These are phyloP conservation scores for Thermomucor indicae-seudaticae DNA, from an alignment of 371 early-diverging fungal genomes.

Conservation along the genomic window DNA sequence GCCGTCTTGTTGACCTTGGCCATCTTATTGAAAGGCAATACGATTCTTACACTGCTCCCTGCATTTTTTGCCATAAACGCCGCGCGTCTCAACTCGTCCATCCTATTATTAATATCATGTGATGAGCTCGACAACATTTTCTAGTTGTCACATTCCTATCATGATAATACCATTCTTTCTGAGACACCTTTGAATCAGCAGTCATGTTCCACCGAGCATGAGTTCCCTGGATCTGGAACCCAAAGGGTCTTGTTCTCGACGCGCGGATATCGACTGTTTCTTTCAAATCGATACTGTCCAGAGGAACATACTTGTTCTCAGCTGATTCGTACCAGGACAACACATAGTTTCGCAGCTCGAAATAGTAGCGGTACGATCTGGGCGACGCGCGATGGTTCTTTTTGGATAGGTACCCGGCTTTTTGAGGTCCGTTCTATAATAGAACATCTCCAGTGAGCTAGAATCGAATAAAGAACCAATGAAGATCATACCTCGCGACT, in stretches of 20 bases:
- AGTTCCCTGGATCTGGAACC: constrained; percentile 50
- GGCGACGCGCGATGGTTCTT: constrained; percentile 44
- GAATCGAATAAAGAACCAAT: no score
- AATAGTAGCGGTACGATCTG: constrained; percentile 58
- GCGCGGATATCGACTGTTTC: constrained; percentile 45
- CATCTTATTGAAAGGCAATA: constrained; percentile 49
- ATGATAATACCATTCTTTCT: constrained; percentile 42
- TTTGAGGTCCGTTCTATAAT: constrained; percentile 50
- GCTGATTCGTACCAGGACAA: constrained; percentile 62
- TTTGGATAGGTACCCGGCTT: constrained; percentile 62
- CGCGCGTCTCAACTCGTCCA: constrained; percentile 55
- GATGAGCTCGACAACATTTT: background rate
- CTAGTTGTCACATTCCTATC: background rate
- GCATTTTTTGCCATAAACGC: constrained; percentile 57
- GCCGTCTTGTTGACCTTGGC: constrained; percentile 46
- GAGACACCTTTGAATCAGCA: constrained; percentile 47
- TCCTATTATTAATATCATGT: constrained; percentile 6
- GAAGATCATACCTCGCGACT: constrained; percentile 39
- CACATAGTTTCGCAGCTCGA: constrained; percentile 60
- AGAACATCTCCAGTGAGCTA: no score
- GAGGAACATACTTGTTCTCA: constrained; percentile 61
- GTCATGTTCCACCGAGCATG: constrained; percentile 32
- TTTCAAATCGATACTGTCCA: constrained; percentile 62
- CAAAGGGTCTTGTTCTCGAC: constrained; percentile 37
- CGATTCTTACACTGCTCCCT: constrained; percentile 60